Percentiles rank a stretch among this genome's conserved stretches.
Conservation (phyloP, 768 basidiomycete species). For the Steccherinum ochraceum region DNA sequence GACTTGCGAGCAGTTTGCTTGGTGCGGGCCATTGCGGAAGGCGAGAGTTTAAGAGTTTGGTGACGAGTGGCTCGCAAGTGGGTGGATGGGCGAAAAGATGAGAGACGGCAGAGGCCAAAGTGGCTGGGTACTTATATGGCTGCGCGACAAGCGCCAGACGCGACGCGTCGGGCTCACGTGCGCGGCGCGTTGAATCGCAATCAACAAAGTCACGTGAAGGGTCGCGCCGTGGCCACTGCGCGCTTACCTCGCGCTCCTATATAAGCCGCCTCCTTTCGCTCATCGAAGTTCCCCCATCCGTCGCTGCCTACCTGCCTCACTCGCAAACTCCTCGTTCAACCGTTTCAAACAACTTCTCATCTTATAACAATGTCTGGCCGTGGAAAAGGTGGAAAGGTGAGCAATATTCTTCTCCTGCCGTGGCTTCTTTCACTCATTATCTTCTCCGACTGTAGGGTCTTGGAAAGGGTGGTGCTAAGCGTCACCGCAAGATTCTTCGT, state of each 20-base stretch:
- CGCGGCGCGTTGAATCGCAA: slow-evolving; percentile 15
- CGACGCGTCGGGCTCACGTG: slow-evolving; percentile 18
- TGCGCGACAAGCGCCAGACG: slow-evolving; percentile 8
- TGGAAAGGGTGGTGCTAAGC: slow-evolving; percentile 76
- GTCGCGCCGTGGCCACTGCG: neutral
- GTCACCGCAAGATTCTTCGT: slow-evolving; percentile 75
- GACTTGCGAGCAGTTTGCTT: slow-evolving; percentile 77
- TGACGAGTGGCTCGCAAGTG: slow-evolving; percentile 3
- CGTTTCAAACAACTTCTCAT: slow-evolving; percentile 6
- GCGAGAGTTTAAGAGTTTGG: slow-evolving; percentile 1
- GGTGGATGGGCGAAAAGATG: slow-evolving; percentile 4
- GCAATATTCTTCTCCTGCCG: slow-evolving; percentile 6
- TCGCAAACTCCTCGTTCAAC: slow-evolving; percentile 2
- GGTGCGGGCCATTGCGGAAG: slow-evolving; percentile 56
- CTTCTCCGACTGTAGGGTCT: slow-evolving; percentile 42
- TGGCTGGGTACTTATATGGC: slow-evolving; percentile 15
- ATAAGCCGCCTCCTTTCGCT: slow-evolving; percentile 10
- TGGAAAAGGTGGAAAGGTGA: slow-evolving; percentile 72
- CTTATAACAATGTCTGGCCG: slow-evolving; percentile 61
- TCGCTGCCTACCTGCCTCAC: slow-evolving; percentile 1
- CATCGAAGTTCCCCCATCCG: slow-evolving; percentile 1
- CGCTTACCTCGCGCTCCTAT: slow-evolving; percentile 12
- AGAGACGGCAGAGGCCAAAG: neutral
- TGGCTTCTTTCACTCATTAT: neutral
- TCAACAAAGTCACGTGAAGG: slow-evolving; percentile 22